These are phyloP conservation scores for Calonectria ilicicola DNA, from an alignment of 2,329 filamentous ascomycete species.

Conservation along the genomic window DNA sequence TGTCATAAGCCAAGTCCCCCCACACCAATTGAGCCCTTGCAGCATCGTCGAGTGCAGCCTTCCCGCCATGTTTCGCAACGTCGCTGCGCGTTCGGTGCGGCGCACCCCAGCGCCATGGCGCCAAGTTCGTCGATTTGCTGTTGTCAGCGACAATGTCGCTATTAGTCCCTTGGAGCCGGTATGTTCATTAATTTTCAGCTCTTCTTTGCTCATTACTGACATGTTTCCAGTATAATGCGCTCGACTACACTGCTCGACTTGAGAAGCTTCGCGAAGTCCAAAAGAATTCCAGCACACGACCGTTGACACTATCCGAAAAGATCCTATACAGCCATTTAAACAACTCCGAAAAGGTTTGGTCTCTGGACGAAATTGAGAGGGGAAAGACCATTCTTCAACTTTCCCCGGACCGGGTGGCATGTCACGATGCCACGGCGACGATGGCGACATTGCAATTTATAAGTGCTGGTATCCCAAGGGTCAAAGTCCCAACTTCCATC, in stretches of 20 bases:
- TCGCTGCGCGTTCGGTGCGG: neutral
- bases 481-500: slow-evolving; percentile 52
- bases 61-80: slow-evolving; percentile 8
- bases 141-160: slow-evolving; percentile 19
- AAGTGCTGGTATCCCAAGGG: slow-evolving; percentile 52
- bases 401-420: slow-evolving; percentile 53
- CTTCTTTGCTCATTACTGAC: neutral
- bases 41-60: neutral
- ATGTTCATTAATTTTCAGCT: neutral
- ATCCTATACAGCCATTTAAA: slow-evolving; percentile 52
- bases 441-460: slow-evolving; percentile 58
- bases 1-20: slow-evolving; percentile 6
- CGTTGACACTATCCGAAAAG: slow-evolving; percentile 53
- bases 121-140: slow-evolving; percentile 1
- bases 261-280: slow-evolving; percentile 27
- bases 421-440: slow-evolving; percentile 56
- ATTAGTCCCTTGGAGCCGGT: slow-evolving; percentile 39
- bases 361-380: slow-evolving; percentile 45
- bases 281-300: slow-evolving; percentile 34
- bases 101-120: neutral
- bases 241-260: slow-evolving; percentile 33
- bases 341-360: slow-evolving; percentile 41
- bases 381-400: slow-evolving; percentile 52
- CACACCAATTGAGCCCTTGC: neutral
- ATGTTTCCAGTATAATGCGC: slow-evolving; percentile 22